These are phyloP conservation scores for Letharia columbiana DNA, from an alignment of 495 filamentous ascomycete species.

Conservation along the genomic window DNA sequence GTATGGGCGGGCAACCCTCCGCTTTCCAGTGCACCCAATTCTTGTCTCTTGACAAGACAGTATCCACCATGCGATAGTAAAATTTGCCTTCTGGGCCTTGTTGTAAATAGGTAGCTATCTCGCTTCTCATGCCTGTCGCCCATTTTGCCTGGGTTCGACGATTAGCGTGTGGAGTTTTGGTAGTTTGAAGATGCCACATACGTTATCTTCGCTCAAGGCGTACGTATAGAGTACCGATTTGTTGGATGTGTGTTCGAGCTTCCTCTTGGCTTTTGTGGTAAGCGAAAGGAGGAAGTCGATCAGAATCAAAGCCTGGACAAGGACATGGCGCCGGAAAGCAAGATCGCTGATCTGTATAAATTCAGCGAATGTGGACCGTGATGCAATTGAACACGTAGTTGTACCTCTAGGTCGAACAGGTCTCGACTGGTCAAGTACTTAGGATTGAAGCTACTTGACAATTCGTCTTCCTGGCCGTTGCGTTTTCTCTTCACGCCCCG, in stretches of 20 bases:
- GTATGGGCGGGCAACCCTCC: slow-evolving; percentile 81
- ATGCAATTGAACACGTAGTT: slow-evolving; percentile 17
- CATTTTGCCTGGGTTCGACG: slow-evolving; percentile 51
- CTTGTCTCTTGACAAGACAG: slow-evolving; percentile 86
- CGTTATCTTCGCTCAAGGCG: slow-evolving; percentile 70
- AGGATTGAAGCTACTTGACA: slow-evolving; percentile 79
- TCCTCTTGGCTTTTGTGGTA: slow-evolving; percentile 71
- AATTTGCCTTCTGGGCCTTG: slow-evolving; percentile 74
- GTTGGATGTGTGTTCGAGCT: slow-evolving; percentile 59
- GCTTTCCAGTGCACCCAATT: slow-evolving; percentile 99
- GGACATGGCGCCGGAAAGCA: slow-evolving; percentile 83
- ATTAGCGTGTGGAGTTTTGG: neutral
- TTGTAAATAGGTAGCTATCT: slow-evolving; percentile 71
- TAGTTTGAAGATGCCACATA: slow-evolving; percentile 32
- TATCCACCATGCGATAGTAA: slow-evolving; percentile 94
- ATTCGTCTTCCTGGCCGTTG: slow-evolving; percentile 47
- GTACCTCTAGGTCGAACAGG: slow-evolving; percentile 87
- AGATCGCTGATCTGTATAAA: slow-evolving; percentile 69
- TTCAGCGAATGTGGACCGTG: neutral
- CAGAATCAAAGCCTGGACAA: slow-evolving; percentile 89
- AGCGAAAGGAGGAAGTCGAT: slow-evolving; percentile 88
- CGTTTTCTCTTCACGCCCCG: slow-evolving; percentile 67
- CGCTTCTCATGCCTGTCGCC: slow-evolving; percentile 60
- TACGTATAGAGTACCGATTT: slow-evolving; percentile 81
- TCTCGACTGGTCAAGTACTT: slow-evolving; percentile 95